Base-by-base conservation (phyloP, 1,139 yeast species). In the Debaryomyces psychrophilus region DNA sequence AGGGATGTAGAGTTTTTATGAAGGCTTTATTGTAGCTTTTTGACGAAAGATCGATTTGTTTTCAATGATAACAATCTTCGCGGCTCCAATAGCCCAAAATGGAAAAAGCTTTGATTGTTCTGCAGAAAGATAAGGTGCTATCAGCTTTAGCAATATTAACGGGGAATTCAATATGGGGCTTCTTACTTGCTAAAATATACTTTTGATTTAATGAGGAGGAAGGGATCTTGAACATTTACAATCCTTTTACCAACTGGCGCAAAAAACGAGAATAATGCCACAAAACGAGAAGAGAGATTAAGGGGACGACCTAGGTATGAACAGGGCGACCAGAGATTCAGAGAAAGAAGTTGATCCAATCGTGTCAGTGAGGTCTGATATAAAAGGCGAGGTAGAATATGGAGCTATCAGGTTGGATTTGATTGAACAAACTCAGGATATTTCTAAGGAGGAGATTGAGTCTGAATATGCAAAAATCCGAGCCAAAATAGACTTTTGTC, bases 401-500 rank as follows among this genome's bases (percentile, higher is more conserved):
- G 44, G 53, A 35, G 53, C 53, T 11, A 42, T 60, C 1, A 73
- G 73, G 5, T 54, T 68, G 20, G 66, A 63, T 11, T 59, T 64
- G 39, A 68, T 57, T 50, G 68, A 64, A 41, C 54, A 64, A 38
- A 66, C 71, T 3, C 65, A 65, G 43, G 60, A 60, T 2, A 38
- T 66, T 14, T 47, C 62, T n/a, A 50, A 52, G 5, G 70, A 60
- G 36, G 72, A 68, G 50, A 54, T 62, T 25, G 60, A 56, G 6
- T 52, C 50, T 2, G 60, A 53, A 20, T 53, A 60, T 34, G 53
- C 49, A 20, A 50, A 50, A 31, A 58, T 69, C 31, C 46, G 68
- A 44, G 54, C 72, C 29, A 77, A 76, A 54, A 59, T 79, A 27
- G 83, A 79, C 62, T 79, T 20, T 57, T 78, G 56, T 75, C 81